These are phyloP conservation scores for Paraphoma sp. DNA, from an alignment of 2,329 filamentous ascomycete genomes.

Conservation along the genomic window DNA sequence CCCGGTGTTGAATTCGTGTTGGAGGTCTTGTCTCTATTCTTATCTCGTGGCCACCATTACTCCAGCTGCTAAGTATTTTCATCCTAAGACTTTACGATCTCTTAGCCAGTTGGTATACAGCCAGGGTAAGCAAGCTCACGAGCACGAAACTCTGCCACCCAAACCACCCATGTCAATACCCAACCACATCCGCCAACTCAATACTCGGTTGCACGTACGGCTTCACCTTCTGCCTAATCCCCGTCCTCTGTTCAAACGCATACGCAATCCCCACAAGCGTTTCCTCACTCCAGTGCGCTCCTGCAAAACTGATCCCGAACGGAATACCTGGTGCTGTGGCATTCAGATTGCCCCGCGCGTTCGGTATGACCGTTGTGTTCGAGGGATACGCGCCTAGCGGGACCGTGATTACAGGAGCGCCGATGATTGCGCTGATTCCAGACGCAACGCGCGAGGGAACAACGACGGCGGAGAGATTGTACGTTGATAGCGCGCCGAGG, in stretches of 20 bases:
- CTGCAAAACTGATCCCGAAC: constrained; percentile 71
- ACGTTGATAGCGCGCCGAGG: constrained; percentile 63
- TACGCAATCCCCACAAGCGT: constrained; percentile 70
- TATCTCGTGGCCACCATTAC: too few relatives aligned
- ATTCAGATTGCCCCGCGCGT: constrained; percentile 60
- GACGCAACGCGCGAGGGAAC: constrained; percentile 61
- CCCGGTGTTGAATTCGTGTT: too few relatives aligned
- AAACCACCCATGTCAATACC: background rate
- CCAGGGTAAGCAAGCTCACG: too few relatives aligned
- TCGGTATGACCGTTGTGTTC: constrained; percentile 55
- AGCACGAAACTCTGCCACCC: too few relatives aligned
- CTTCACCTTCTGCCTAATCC: constrained; percentile 55
- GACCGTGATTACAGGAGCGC: constrained; percentile 67
- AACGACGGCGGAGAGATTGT: constrained; percentile 67
- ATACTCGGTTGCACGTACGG: constrained; percentile 58
- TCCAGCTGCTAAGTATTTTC: too few relatives aligned
- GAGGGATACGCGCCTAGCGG: constrained; percentile 65
- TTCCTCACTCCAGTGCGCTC: constrained; percentile 66
- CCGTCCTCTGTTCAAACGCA: constrained; percentile 70
- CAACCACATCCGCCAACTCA: constrained; percentile 55
- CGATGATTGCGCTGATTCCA: constrained; percentile 61
- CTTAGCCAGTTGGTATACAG: too few relatives aligned
- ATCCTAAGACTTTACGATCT: too few relatives aligned
- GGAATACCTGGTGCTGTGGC: constrained; percentile 61
- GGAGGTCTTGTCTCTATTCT: too few relatives aligned